Conservation (phyloP, 306 rosid species). For the Purshia tridentata region DNA sequence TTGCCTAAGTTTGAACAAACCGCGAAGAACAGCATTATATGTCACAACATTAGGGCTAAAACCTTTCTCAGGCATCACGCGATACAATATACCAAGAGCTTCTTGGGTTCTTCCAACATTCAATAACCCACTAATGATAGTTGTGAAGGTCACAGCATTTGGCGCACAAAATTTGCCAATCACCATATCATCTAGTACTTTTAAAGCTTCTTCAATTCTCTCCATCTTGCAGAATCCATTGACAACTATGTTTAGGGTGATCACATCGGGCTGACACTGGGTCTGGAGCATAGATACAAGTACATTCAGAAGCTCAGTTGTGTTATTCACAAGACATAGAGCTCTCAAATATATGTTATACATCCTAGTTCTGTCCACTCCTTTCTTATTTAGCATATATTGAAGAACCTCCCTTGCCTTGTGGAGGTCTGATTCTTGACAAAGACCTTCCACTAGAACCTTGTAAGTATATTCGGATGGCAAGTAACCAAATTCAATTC, state of each 20-base stretch:
- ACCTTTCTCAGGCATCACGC: slow-evolving; percentile 57
- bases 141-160: slow-evolving; percentile 75
- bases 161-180: slow-evolving; percentile 68
- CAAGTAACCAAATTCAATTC: slow-evolving; percentile 55
- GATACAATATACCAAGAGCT: slow-evolving; percentile 46
- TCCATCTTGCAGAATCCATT: slow-evolving; percentile 81
- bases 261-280: slow-evolving; percentile 60
- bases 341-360: slow-evolving; percentile 79
- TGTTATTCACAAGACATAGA: slow-evolving; percentile 57
- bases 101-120: slow-evolving; percentile 57
- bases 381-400: slow-evolving; percentile 53
- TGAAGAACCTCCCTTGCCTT: slow-evolving; percentile 67
- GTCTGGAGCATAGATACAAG: slow-evolving; percentile 74
- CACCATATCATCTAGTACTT: slow-evolving; percentile 68
- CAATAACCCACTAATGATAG: slow-evolving; percentile 60
- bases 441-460: slow-evolving; percentile 63
- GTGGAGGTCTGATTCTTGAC: slow-evolving; percentile 44
- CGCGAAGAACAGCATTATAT: slow-evolving; percentile 62
- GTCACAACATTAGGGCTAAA: slow-evolving; percentile 64
- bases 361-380: slow-evolving; percentile 61
- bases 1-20: slow-evolving; percentile 59
- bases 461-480: slow-evolving; percentile 66
- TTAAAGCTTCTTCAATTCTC: slow-evolving; percentile 68
- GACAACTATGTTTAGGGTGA: slow-evolving; percentile 71
- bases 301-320: slow-evolving; percentile 72